phyloP scores from a whole-genome alignment of 495 filamentous ascomycete species.

The Penicillium crystallinum region DNA sequence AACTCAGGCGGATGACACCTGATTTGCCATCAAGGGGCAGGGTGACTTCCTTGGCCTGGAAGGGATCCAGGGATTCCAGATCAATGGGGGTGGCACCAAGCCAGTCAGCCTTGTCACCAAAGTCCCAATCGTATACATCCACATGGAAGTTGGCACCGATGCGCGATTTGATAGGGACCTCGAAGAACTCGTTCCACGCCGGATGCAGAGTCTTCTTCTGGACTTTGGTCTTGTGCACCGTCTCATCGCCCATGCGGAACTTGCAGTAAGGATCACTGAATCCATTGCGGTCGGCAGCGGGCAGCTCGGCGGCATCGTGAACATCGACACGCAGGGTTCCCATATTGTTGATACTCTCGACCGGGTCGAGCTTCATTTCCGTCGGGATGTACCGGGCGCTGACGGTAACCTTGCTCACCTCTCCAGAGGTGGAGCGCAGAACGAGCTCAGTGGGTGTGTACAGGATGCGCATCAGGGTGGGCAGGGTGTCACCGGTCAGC shows the following conservation, averaged over 20 bases:
- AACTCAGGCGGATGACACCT: constrained; percentile 70
- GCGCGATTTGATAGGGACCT: constrained; percentile 71
- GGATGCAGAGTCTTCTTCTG: constrained; percentile 96
- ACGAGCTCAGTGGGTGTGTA: constrained; percentile 83
- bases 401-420: constrained; percentile 75
- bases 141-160: constrained; percentile 82
- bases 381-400: constrained; percentile 91
- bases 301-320: constrained; percentile 81
- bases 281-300: constrained; percentile 89
- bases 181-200: constrained; percentile 93
- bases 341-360: constrained; percentile 98
- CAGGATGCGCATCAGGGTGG: constrained; percentile 79
- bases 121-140: constrained; percentile 91
- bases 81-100: constrained; percentile 74
- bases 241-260: constrained; percentile 80
- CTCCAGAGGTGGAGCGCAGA: constrained; percentile 70
- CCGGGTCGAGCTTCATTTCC: constrained; percentile 87
- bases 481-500: constrained; percentile 75
- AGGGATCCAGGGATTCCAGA: constrained; percentile 78
- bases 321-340: constrained; percentile 86
- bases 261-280: constrained; percentile 96
- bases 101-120: constrained; percentile 85
- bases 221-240: constrained; percentile 85
- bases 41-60: constrained; percentile 63
- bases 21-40: constrained; percentile 86